A percentile compares a stretch with the other conserved stretches of the same genome.
These are phyloP conservation scores for Arctium minus DNA, from an alignment of 129 eudicot genomes.

Conservation along the genomic window DNA sequence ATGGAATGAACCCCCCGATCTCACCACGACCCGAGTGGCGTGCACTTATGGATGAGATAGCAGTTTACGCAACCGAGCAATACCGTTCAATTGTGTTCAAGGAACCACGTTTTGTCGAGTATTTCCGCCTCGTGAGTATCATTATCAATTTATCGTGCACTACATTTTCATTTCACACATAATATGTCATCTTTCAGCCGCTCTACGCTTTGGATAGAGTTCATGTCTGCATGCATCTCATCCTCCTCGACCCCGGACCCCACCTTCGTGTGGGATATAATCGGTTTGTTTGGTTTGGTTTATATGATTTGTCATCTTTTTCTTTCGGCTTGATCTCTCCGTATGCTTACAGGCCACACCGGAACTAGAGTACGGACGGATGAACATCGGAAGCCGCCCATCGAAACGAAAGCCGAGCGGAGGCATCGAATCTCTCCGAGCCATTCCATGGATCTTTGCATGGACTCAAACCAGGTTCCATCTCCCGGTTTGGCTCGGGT, in stretches of 20 bases:
- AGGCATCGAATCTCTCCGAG: slow-evolving; percentile 93
- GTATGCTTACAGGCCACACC: slow-evolving; percentile 78
- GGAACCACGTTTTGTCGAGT: slow-evolving; percentile 98
- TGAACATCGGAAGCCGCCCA: slow-evolving; percentile 99
- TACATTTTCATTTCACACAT: slow-evolving; percentile 1
- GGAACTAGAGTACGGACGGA: slow-evolving; percentile 90
- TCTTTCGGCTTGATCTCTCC: background rate
- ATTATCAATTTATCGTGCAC: background rate
- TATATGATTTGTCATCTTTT: background rate
- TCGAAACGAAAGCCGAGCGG: slow-evolving; percentile 96
- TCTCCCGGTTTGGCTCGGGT: slow-evolving; percentile 99
- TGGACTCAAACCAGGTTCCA: slow-evolving; percentile 99
- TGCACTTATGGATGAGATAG: slow-evolving; percentile 83
- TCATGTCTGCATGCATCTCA: background rate
- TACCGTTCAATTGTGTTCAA: slow-evolving; percentile 85
- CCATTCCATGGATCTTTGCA: slow-evolving; percentile 99
- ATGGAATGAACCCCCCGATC: slow-evolving; percentile 91
- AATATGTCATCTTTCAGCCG: too few relatives aligned
- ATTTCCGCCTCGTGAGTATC: slow-evolving; percentile 89
- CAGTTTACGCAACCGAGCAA: slow-evolving; percentile 80
- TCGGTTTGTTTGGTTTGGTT: background rate
- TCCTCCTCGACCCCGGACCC: background rate
- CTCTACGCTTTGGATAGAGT: background rate
- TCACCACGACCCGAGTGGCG: slow-evolving; percentile 98
- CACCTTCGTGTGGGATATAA: background rate